Evolutionary conservation across 768 basidiomycete genomes (phyloP).

Genomic region (Cytidiella melzeri): DNA sequence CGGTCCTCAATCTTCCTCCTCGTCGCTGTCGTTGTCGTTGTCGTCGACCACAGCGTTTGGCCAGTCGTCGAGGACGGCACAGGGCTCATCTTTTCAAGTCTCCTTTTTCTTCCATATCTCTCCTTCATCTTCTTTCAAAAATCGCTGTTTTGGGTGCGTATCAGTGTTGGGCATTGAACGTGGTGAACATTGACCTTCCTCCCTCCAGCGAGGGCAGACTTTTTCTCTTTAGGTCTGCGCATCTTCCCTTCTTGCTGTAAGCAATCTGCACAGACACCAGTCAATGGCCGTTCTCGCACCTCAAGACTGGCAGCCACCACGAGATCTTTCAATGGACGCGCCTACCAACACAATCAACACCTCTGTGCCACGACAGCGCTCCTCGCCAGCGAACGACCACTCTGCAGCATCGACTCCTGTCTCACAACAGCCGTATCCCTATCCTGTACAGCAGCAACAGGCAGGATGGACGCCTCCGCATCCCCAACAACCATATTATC

Average conservation of each 20-base stretch:
- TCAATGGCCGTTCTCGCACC: conserved; percentile 76
- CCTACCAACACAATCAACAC: conserved; percentile 33
- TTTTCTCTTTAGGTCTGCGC: conserved; percentile 7
- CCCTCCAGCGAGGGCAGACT: conserved; percentile 7
- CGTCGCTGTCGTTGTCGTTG: conserved; percentile 17
- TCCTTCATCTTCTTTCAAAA: conserved; percentile 20
- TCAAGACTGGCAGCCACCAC: conserved; percentile 67
- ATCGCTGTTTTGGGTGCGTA: conserved; percentile 18
- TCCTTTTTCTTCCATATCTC: conserved; percentile 15
- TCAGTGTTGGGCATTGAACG: conserved; percentile 11
- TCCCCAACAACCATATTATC: conserved; percentile 67
- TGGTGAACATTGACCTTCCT: conserved; percentile 16
- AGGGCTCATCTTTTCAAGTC: conserved; percentile 5
- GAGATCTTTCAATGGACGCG: conserved; percentile 60
- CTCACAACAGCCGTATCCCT: conserved; percentile 48
- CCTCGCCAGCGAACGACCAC: conserved; percentile 54
- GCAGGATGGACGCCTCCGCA: conserved; percentile 66
- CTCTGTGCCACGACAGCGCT: conserved; percentile 46
- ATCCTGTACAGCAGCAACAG: conserved; percentile 69
- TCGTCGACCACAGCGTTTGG: conserved; percentile 14
- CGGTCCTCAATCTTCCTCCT: conserved; percentile 14
- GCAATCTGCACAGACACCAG: conserved; percentile 17
- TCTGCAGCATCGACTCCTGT: conserved; percentile 22
- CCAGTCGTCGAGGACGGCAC: conserved; percentile 13
- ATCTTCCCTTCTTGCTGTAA: neutral